Percentiles rank a stretch among this genome's conserved stretches.
Evolutionary conservation across 352 stramenopile genomes (phyloP).

Genomic region (Globisporangium radiosum): DNA sequence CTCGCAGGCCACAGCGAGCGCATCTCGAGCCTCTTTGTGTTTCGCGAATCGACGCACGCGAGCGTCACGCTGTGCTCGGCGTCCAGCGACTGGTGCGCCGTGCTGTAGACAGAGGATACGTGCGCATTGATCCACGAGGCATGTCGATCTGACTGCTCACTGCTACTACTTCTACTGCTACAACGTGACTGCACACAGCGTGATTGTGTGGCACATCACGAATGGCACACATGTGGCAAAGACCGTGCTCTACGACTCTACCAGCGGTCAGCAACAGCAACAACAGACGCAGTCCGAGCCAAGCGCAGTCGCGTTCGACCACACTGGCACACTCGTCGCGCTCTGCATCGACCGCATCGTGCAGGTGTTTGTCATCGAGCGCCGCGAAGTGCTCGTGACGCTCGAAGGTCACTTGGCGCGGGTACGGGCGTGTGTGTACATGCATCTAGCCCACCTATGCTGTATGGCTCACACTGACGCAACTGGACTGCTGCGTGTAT

Average conservation of each 20-base stretch:
- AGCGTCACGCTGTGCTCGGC: slow-evolving; percentile 41
- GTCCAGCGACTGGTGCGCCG: slow-evolving; percentile 52
- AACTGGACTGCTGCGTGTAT: neutral
- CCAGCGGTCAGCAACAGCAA: neutral
- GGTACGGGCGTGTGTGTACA: slow-evolving; percentile 15
- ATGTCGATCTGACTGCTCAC: neutral
- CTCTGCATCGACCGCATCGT: slow-evolving; percentile 44
- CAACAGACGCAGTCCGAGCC: slow-evolving; percentile 25
- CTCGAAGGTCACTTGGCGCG: slow-evolving; percentile 63
- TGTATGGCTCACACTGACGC: no score
- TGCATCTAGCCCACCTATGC: no score
- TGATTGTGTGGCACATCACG: slow-evolving; percentile 57
- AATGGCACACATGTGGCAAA: slow-evolving; percentile 20
- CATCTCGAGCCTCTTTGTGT: slow-evolving; percentile 32
- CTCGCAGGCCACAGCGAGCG: slow-evolving; percentile 41
- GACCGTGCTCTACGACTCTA: slow-evolving; percentile 18
- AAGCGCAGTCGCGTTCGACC: slow-evolving; percentile 53
- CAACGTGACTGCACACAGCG: slow-evolving; percentile 18
- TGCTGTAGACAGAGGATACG: no score
- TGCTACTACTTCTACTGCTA: neutral
- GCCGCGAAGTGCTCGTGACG: slow-evolving; percentile 46
- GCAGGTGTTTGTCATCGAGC: slow-evolving; percentile 47
- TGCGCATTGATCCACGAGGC: no score
- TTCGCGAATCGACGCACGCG: slow-evolving; percentile 4
- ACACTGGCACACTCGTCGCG: slow-evolving; percentile 50